phyloP scores from a whole-genome alignment of 176 grass and related monocot genomes.

The Lolium multiflorum region DNA sequence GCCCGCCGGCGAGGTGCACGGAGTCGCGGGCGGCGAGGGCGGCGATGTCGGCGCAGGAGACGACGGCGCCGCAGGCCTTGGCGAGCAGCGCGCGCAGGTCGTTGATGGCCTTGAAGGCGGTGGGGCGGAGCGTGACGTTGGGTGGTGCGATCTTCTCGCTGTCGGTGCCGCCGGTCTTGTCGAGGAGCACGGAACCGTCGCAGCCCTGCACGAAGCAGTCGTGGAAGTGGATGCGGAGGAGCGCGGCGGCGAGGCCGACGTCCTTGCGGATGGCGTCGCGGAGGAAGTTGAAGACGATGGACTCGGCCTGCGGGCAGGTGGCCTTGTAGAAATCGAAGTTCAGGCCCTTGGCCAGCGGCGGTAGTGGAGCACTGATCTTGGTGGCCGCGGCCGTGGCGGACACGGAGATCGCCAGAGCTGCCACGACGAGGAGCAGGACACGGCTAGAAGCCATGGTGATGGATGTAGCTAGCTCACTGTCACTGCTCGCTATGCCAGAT shows the following conservation, averaged over 20 bases:
- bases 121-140: conserved; percentile 56
- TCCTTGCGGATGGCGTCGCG: conserved; percentile 32
- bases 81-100: conserved; percentile 53
- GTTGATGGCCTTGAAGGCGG: conserved; percentile 77
- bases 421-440: too few relatives aligned
- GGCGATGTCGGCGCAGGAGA: conserved; percentile 83
- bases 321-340: conserved; percentile 64
- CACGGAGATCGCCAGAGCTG: too few relatives aligned
- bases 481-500: too few relatives aligned
- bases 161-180: conserved; percentile 4
- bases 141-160: conserved; percentile 50
- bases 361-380: too few relatives aligned
- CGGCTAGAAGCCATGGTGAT: too few relatives aligned
- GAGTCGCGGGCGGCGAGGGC: conserved; percentile 63
- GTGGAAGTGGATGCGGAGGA: conserved; percentile 85
- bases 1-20: conserved; percentile 38
- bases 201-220: conserved; percentile 96
- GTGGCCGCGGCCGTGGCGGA: too few relatives aligned
- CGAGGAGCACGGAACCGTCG: conserved; percentile 66
- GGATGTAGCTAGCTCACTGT: too few relatives aligned
- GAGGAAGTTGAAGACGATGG: conserved; percentile 45
- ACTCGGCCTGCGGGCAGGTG: conserved; percentile 60
- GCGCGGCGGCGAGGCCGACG: conserved; percentile 67
- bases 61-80: conserved; percentile 54
- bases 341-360: conserved; percentile 38